Conservation (phyloP, 2,329 filamentous ascomycete genomes). For the Cladophialophora immunda region DNA sequence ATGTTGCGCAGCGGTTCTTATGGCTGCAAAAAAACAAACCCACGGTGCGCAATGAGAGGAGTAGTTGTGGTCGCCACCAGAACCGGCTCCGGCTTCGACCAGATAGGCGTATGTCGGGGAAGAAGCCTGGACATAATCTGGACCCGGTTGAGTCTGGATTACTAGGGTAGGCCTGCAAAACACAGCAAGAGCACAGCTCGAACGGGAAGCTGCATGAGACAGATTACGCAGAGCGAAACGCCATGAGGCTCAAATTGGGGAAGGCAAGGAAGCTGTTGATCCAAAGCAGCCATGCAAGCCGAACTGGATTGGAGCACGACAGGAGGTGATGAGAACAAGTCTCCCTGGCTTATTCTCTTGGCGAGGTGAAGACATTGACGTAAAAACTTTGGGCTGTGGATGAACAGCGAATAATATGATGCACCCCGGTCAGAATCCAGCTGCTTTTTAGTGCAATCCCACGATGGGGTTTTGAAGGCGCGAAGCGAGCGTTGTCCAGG, state of each 20-base stretch:
- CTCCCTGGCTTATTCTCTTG: not conserved
- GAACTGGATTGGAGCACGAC: not conserved
- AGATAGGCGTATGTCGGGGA: not conserved
- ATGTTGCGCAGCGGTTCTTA: constrained; percentile 3
- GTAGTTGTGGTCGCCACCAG: not conserved
- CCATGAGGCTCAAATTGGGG: not conserved
- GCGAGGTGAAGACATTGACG: not conserved
- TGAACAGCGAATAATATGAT: not conserved
- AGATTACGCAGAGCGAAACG: not conserved
- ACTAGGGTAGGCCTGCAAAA: not conserved
- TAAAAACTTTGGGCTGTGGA: not conserved
- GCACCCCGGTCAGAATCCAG: not conserved
- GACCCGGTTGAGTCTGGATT: constrained; percentile 3
- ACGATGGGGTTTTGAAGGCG: not conserved
- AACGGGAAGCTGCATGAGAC: not conserved
- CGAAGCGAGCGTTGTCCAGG: not conserved
- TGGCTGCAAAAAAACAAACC: not conserved
- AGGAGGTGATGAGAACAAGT: not conserved
- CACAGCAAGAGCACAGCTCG: constrained; percentile 2
- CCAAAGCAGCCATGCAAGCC: not conserved
- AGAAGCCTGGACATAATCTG: not conserved
- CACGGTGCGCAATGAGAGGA: not conserved
- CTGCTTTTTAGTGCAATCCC: not conserved
- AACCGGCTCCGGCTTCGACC: not conserved
- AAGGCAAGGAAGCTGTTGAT: not conserved